Conservation (phyloP, 192 early-diverging fungal species). For the Oehlia diaphana region DNA sequence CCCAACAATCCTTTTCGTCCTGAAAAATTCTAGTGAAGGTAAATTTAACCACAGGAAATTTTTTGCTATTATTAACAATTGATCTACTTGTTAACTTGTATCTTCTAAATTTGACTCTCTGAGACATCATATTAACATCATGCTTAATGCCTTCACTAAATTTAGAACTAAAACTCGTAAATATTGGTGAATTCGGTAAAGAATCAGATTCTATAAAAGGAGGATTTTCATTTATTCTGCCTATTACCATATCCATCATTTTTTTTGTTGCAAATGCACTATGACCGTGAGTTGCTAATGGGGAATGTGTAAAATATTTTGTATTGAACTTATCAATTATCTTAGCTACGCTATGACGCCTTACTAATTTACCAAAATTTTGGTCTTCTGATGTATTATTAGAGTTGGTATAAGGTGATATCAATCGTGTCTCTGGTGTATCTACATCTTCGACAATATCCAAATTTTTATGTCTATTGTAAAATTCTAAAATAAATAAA, state of each 20-base stretch:
- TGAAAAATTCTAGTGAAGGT: conserved; percentile 20
- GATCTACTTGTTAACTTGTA: conserved; percentile 23
- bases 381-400: no score
- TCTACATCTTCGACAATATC: neutral
- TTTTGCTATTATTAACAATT: conserved; percentile 1
- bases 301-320: neutral
- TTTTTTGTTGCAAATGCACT: conserved; percentile 7
- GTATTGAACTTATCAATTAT: conserved; percentile 1
- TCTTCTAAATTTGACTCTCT: conserved; percentile 17
- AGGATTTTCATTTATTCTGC: conserved; percentile 4
- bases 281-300: neutral
- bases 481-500: conserved; percentile 10
- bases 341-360: neutral
- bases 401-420: neutral
- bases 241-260: neutral
- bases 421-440: neutral
- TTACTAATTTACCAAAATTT: no score
- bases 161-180: no score
- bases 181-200: no score
- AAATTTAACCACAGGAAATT: conserved; percentile 15
- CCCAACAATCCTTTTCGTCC: neutral
- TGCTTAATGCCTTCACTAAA: no score
- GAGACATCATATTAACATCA: neutral
- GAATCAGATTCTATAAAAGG: neutral
- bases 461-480: neutral